phyloP scores from a whole-genome alignment of 225 moss, liverwort and hornwort genomes.

The Straminergon stramineum region DNA sequence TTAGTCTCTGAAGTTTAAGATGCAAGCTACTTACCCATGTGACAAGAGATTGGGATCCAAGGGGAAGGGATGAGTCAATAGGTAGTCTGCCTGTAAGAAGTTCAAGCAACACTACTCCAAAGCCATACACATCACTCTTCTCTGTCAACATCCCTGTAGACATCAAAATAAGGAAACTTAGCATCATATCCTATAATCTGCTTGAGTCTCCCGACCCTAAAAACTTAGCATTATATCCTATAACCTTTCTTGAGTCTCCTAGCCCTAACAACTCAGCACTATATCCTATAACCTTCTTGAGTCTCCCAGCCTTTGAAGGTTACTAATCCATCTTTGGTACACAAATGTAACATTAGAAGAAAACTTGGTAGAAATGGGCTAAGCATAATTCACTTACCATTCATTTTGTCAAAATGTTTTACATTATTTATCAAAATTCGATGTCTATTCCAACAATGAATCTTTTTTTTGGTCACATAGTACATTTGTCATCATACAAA shows the following conservation, averaged over 20 bases:
- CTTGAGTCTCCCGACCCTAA: not conserved
- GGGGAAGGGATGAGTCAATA: conserved; percentile 37
- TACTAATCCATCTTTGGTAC: too few species aligned
- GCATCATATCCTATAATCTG: not conserved
- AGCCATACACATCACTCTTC: conserved; percentile 70
- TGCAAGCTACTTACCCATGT: conserved; percentile 31
- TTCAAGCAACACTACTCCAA: conserved; percentile 64
- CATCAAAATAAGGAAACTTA: not conserved
- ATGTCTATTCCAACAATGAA: too few species aligned
- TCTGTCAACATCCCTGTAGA: conserved; percentile 44
- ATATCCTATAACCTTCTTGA: not conserved
- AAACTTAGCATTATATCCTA: too few species aligned
- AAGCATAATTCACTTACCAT: not conserved
- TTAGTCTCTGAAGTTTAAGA: not conserved
- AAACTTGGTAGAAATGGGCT: not conserved
- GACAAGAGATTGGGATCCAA: conserved; percentile 53
- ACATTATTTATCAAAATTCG: not conserved
- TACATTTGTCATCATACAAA: not conserved
- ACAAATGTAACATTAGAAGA: not conserved
- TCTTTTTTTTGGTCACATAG: not conserved
- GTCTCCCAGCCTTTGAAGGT: not conserved
- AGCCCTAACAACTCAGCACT: too few species aligned
- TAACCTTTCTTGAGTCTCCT: too few species aligned
- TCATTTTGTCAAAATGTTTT: not conserved
- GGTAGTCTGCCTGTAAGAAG: conserved; percentile 59